A percentile compares a stretch with the other conserved stretches of the same genome.
Conservation (phyloP, 2,329 filamentous ascomycete genomes). For the Fusarium illudens region DNA sequence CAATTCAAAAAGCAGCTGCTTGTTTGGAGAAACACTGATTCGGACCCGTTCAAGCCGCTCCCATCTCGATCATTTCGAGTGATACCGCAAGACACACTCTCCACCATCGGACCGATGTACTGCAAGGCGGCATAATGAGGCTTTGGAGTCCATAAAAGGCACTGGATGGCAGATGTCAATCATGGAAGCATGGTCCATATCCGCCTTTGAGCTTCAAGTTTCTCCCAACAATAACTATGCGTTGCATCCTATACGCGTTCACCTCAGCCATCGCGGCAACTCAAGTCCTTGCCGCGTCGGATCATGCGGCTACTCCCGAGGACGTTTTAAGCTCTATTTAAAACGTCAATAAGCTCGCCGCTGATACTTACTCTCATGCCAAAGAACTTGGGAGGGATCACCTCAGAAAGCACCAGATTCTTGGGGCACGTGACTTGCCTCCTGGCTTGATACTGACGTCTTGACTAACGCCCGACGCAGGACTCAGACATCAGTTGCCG, state of each 20-base stretch:
- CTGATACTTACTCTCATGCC: conserved; percentile 1
- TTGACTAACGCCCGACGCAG: neutral
- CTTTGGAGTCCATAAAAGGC: neutral
- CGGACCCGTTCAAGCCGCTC: neutral
- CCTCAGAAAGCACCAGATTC: neutral
- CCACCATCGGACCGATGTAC: neutral
- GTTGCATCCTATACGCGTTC: neutral
- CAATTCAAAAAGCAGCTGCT: neutral
- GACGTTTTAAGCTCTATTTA: neutral
- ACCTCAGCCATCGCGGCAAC: neutral
- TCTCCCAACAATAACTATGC: neutral
- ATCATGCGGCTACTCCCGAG: neutral
- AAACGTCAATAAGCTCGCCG: neutral
- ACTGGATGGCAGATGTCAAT: neutral
- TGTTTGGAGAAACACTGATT: neutral
- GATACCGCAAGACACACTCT: neutral
- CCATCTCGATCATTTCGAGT: neutral
- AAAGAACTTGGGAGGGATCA: neutral
- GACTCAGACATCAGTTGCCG: conserved; percentile 22
- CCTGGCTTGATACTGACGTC: too few relatives aligned
- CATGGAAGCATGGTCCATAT: neutral
- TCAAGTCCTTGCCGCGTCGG: neutral
- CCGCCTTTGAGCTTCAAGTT: neutral
- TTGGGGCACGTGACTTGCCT: neutral
- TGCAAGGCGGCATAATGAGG: neutral